phyloP scores from a whole-genome alignment of 1,284 basidiomycete genomes.

The Leccinum subrobustum region DNA sequence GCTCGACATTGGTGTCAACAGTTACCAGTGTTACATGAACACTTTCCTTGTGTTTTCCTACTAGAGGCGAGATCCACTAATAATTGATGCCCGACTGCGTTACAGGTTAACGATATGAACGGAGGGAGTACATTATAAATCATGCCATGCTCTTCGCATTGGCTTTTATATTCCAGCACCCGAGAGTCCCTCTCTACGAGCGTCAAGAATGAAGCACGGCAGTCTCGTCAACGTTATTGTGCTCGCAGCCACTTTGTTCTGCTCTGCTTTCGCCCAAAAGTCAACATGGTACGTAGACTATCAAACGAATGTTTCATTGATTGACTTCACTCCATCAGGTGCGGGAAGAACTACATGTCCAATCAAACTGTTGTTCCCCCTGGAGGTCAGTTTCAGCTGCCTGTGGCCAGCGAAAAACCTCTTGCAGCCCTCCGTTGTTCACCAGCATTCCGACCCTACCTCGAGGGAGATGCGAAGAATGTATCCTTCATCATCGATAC shows the following conservation, averaged over 20 bases:
- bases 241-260: slow-evolving; percentile 8
- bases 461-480: slow-evolving; percentile 47
- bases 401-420: slow-evolving; percentile 45
- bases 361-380: slow-evolving; percentile 51
- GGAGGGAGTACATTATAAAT: too few relatives aligned
- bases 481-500: slow-evolving; percentile 57
- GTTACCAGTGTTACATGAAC: too few relatives aligned
- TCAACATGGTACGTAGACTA: slow-evolving; percentile 25
- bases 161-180: too few relatives aligned
- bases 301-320: background rate
- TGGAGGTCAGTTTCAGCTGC: slow-evolving; percentile 58
- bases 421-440: slow-evolving; percentile 67
- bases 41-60: too few relatives aligned
- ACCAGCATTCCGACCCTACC: slow-evolving; percentile 66
- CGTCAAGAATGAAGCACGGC: slow-evolving; percentile 12
- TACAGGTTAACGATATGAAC: too few relatives aligned
- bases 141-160: too few relatives aligned
- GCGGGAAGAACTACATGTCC: slow-evolving; percentile 64
- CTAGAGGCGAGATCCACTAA: too few relatives aligned
- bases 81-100: too few relatives aligned
- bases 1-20: too few relatives aligned
- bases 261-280: slow-evolving; percentile 13
- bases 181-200: background rate
- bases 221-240: background rate
- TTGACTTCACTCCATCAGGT: slow-evolving; percentile 41